Percentiles rank a stretch among this genome's conserved stretches.
phyloP scores from a whole-genome alignment of 768 basidiomycete genomes.

The Russula sp. region DNA sequence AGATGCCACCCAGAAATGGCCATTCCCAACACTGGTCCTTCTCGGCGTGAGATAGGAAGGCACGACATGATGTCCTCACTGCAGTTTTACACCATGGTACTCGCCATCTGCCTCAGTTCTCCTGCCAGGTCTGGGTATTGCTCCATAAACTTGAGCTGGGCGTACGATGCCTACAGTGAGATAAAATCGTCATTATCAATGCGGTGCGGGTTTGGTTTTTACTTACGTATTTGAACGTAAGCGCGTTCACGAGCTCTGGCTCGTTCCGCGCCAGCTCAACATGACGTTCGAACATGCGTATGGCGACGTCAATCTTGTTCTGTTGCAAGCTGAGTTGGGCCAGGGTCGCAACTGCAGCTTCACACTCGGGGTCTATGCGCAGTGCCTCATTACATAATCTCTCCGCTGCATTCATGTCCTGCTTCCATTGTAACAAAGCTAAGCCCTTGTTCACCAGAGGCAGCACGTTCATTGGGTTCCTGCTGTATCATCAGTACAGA shows the following conservation, averaged over 20 bases:
- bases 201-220: neutral
- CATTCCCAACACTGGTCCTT: neutral
- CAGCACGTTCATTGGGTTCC: constrained; percentile 65
- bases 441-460: constrained; percentile 98
- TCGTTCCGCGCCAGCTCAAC: constrained; percentile 85
- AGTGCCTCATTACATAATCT: constrained; percentile 83
- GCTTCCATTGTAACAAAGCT: constrained; percentile 91
- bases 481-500: constrained; percentile 23
- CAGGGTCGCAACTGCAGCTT: constrained; percentile 92
- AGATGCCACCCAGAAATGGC: neutral
- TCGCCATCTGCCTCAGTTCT: constrained; percentile 48
- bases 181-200: neutral
- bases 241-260: constrained; percentile 70
- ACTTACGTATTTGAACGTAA: constrained; percentile 75
- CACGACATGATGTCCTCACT: neutral
- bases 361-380: constrained; percentile 84
- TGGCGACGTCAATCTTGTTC: constrained; percentile 77
- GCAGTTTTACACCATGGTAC: constrained; percentile 28
- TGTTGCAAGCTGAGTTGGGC: constrained; percentile 92
- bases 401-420: constrained; percentile 79
- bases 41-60: neutral
- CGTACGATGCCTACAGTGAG: constrained; percentile 78
- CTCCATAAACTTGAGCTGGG: constrained; percentile 77
- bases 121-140: constrained; percentile 81
- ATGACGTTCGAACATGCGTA: constrained; percentile 80